Base-by-base conservation (phyloP, 441 rosid genomes). In the Brassica balearica region DNA sequence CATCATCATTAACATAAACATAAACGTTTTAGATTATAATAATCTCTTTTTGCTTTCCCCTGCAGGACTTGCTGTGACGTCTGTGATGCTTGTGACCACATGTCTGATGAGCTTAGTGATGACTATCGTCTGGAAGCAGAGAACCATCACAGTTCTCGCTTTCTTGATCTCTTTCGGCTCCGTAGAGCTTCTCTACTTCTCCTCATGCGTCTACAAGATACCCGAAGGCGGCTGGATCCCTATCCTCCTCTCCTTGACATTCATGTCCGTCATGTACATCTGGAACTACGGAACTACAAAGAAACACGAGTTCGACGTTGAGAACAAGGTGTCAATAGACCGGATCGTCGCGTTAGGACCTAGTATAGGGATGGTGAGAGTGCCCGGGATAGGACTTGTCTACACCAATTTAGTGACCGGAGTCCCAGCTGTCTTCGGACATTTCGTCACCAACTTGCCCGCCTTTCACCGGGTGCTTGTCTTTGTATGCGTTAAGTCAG, bases 201-300 rank as follows among this genome's bases (percentile, higher is more conserved):
- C 92, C 2, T 80, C 96, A 2, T 86, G 86, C 55, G 76, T 80
- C 59, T 83, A 77, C 87, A 91, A 88, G 80, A 78, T 91, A 67
- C 87, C 86, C 0, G 90, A 88, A 85, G 94, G 96, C 0, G 96
- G 92, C 14, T 91, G 94, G 96, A 86, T 91, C 12, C 92, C 96
- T 6, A 82, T 91, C 19, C 82, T 78, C n/a, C 79, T 88, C 65
- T 89, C 92, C 15, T 68, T 83, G 2, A 78, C 81, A 20, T 88
- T 91, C 72, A 83, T 91, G 92, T 85, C 75, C 0, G 63, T 83
- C 11, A 89, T 89, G 96, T 89, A 82, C 72, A 80, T 84, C 8
- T 91, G 96, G 96, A 87, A 89, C 86, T 91, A 91, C 27, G 92
- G 93, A 65, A 86, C 89, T 10, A 84, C 80, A 48, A 89, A 84